Conservation (phyloP, 169 alveolate genomes). For the Perkinsus marinus region DNA sequence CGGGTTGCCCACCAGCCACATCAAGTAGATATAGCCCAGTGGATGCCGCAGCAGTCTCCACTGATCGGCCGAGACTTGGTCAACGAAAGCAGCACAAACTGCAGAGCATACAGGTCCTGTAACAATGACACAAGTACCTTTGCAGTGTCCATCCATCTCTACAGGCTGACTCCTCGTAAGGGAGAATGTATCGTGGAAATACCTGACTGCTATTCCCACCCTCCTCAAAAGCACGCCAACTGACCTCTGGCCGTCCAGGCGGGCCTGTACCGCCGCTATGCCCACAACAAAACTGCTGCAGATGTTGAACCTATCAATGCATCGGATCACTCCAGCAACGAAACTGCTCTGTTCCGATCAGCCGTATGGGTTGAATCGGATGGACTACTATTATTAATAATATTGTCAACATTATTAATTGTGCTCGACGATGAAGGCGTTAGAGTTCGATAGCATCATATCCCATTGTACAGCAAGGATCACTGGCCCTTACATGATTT, state of each 20-base stretch:
- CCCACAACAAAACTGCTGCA: background rate
- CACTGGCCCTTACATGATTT: background rate
- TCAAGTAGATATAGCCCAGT: background rate
- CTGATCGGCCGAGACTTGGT: background rate
- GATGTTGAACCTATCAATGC: background rate
- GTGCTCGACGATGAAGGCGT: no score
- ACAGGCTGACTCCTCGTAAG: background rate
- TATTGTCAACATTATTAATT: no score
- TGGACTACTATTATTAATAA: no score
- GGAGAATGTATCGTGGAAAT: background rate
- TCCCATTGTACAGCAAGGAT: no score
- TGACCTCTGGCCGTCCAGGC: background rate
- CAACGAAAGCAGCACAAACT: background rate
- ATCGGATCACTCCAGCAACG: no score
- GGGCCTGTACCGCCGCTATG: background rate
- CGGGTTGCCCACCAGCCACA: background rate
- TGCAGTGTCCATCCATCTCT: background rate
- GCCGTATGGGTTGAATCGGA: no score
- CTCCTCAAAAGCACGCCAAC: background rate
- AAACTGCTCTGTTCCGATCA: no score
- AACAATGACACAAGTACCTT: background rate
- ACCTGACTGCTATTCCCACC: background rate
- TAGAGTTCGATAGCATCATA: no score
- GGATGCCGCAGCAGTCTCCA: background rate
- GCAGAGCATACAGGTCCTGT: background rate